phyloP scores from a whole-genome alignment of 1,139 yeast genomes.

The Yamadazyma trypodendri region DNA sequence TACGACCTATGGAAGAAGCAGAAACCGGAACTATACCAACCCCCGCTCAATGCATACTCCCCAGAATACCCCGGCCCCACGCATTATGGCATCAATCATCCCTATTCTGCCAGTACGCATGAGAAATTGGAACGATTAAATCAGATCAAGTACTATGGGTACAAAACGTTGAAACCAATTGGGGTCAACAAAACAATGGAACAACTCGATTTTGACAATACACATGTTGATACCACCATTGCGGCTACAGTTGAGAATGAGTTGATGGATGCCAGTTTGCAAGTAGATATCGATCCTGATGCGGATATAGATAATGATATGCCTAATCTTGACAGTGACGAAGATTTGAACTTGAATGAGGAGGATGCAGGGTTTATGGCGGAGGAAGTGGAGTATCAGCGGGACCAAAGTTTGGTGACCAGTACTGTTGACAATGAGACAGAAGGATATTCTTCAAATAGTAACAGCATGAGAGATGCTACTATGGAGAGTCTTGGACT shows the following conservation, averaged over 20 bases:
- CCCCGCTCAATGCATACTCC: slow-evolving; percentile 54
- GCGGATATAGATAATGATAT: slow-evolving; percentile 15
- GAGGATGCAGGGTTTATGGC: slow-evolving; percentile 51
- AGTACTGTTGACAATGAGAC: slow-evolving; percentile 4
- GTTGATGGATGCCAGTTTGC: slow-evolving; percentile 3
- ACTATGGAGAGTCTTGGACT: background rate
- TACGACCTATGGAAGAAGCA: slow-evolving; percentile 15
- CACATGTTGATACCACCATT: slow-evolving; percentile 5
- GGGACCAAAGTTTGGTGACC: slow-evolving; percentile 44
- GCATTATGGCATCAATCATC: slow-evolving; percentile 25
- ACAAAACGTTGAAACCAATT: slow-evolving; percentile 48
- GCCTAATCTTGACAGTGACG: slow-evolving; percentile 14
- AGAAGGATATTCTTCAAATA: background rate
- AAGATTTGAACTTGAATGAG: slow-evolving; percentile 11
- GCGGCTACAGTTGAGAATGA: slow-evolving; percentile 13
- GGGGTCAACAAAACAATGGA: slow-evolving; percentile 59
- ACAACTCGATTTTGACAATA: slow-evolving; percentile 33
- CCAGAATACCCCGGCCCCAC: slow-evolving; percentile 55
- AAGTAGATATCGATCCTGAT: slow-evolving; percentile 9
- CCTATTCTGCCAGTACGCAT: slow-evolving; percentile 30
- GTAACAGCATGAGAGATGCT: background rate
- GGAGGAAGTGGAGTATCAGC: slow-evolving; percentile 56
- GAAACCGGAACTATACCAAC: slow-evolving; percentile 33
- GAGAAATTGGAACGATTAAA: slow-evolving; percentile 40
- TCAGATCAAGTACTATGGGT: slow-evolving; percentile 48